A percentile compares a stretch with the other conserved stretches of the same genome.
Evolutionary conservation across 2,329 filamentous ascomycete species (phyloP).

Genomic region (Metarhizium anisopliae): DNA sequence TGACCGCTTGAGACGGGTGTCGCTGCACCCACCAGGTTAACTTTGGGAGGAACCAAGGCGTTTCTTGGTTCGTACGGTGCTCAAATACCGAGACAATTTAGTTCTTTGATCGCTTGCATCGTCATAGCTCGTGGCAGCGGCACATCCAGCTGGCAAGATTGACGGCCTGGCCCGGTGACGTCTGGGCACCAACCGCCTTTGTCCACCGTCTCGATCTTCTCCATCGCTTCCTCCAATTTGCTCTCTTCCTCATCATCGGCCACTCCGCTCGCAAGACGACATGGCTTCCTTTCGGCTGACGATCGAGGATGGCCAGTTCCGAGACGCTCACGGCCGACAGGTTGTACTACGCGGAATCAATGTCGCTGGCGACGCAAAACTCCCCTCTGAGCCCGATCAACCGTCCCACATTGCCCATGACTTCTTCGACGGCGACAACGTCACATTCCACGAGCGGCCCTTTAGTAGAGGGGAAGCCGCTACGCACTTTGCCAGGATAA

Average conservation of each 20-base stretch:
- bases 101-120: not conserved
- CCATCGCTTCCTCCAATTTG: not conserved
- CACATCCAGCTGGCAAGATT: not conserved
- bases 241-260: not conserved
- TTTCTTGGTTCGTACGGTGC: not conserved
- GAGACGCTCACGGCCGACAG: slow-evolving; percentile 73
- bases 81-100: no score
- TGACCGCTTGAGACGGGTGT: no score
- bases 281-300: slow-evolving; percentile 72
- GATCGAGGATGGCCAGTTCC: slow-evolving; percentile 79
- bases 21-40: no score
- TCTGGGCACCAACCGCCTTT: not conserved
- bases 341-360: slow-evolving; percentile 91
- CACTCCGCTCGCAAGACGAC: slow-evolving; percentile 2
- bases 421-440: slow-evolving; percentile 89
- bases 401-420: slow-evolving; percentile 69
- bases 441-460: slow-evolving; percentile 80
- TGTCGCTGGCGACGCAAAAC: slow-evolving; percentile 82
- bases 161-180: not conserved
- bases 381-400: slow-evolving; percentile 69
- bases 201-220: not conserved
- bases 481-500: slow-evolving; percentile 75
- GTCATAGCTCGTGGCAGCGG: not conserved
- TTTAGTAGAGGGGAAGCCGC: slow-evolving; percentile 78
- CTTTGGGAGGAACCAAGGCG: no score